Conservation (phyloP, 495 filamentous ascomycete genomes). For the Pseudomonodictys pantanalensis region DNA sequence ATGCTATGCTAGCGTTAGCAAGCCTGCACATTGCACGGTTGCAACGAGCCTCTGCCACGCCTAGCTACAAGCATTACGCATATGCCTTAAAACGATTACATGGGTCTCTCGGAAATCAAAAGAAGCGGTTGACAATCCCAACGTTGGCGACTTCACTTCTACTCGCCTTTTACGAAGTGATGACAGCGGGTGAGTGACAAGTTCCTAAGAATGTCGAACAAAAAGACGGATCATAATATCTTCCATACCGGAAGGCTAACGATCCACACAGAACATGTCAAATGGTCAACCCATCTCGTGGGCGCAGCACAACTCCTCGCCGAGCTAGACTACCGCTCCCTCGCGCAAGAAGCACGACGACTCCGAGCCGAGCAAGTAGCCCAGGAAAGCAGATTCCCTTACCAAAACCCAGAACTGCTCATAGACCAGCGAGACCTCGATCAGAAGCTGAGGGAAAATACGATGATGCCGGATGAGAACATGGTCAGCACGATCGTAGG, state of each 20-base stretch:
- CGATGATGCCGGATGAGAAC: conserved; percentile 36
- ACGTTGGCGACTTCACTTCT: conserved; percentile 87
- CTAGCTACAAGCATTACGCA: conserved; percentile 89
- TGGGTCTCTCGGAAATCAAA: conserved; percentile 66
- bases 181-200: too few species aligned
- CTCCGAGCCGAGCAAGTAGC: conserved; percentile 47
- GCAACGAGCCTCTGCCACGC: conserved; percentile 65
- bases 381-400: conserved; percentile 32
- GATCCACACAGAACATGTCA: conserved; percentile 72
- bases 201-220: too few species aligned
- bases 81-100: conserved; percentile 75
- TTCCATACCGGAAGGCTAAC: too few species aligned
- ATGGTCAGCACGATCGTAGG: conserved; percentile 40
- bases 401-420: conserved; percentile 30
- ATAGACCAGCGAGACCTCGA: conserved; percentile 28
- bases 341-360: conserved; percentile 67
- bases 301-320: conserved; percentile 79
- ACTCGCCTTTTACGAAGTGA: conserved; percentile 89
- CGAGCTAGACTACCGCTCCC: conserved; percentile 73
- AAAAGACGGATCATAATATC: too few species aligned
- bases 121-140: conserved; percentile 69
- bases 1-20: conserved; percentile 85
- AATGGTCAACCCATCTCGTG: conserved; percentile 89
- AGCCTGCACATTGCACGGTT: conserved; percentile 87
- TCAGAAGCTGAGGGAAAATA: conserved; percentile 6